Evolutionary conservation across 23 red algal species (phyloP).

Genomic region (Gracilaria domingensis): DNA sequence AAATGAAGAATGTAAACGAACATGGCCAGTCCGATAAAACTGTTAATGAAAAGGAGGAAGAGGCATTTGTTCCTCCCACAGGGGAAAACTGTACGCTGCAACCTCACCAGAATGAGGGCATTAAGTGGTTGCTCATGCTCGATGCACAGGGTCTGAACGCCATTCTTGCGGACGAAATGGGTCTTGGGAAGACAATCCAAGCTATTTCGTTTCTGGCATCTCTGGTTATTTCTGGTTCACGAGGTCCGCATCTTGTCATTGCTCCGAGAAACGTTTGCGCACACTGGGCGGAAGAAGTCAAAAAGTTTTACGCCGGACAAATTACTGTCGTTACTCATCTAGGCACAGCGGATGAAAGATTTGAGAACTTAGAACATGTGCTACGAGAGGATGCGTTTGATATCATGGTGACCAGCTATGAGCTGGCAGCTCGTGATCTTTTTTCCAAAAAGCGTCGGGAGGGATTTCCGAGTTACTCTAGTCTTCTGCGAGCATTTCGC

Average conservation of each 20-base stretch:
- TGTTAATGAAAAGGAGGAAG: slow-evolving; percentile 3
- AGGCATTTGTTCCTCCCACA: slow-evolving; percentile 43
- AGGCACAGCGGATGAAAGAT: slow-evolving; percentile 70
- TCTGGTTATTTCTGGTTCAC: slow-evolving; percentile 37
- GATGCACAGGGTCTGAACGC: slow-evolving; percentile 66
- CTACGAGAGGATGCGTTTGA: slow-evolving; percentile 72
- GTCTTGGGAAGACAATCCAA: slow-evolving; percentile 83
- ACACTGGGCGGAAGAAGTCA: slow-evolving; percentile 85
- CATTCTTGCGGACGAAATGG: slow-evolving; percentile 89
- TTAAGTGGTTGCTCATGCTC: slow-evolving; percentile 71
- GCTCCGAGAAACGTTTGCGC: slow-evolving; percentile 80
- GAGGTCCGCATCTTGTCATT: slow-evolving; percentile 88
- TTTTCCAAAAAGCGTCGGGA: slow-evolving; percentile 25
- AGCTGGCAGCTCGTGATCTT: slow-evolving; percentile 74
- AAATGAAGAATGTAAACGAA: background rate
- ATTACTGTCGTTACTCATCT: slow-evolving; percentile 72
- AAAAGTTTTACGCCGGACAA: slow-evolving; percentile 64
- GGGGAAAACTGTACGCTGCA: slow-evolving; percentile 36
- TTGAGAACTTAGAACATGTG: slow-evolving; percentile 45
- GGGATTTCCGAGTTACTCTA: slow-evolving; percentile 26
- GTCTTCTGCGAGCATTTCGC: slow-evolving; percentile 53
- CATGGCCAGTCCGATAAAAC: background rate
- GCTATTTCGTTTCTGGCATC: slow-evolving; percentile 71
- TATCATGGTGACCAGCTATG: slow-evolving; percentile 88
- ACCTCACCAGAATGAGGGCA: slow-evolving; percentile 61